Evolutionary conservation across 2,329 filamentous ascomycete species (phyloP), one percentile per base, ranked within the genome.

Genomic region (Torrubiella hemipterigena): DNA sequence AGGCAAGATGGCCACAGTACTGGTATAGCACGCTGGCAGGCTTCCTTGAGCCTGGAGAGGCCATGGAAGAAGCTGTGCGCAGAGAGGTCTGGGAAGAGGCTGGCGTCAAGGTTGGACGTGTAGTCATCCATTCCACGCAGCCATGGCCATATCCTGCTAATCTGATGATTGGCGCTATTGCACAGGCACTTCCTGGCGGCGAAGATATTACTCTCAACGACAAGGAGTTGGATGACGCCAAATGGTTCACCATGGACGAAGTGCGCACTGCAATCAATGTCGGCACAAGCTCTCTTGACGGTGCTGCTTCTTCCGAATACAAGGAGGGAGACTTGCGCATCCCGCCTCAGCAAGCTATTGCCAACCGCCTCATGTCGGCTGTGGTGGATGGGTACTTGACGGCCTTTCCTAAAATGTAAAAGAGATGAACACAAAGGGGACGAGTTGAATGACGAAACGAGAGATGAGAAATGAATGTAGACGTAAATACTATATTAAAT

Each of bases 21-120:
- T 94, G 81, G 83, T 95, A 89, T 64, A 84, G 76, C 45, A 93
- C 87, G 0, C 73, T 98, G 9, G 83, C 83, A 3, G 84, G 84
- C 1, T 93, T 93, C 56, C 73, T 87, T 35, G 84, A 93, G 56
- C 83, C 83, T 0, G 83, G 79, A 2, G 84, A 93, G 61, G 84
- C 78, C 2, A 74, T 91, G 34, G 84, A 93, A 54, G 83, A 91
- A 54, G 81, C 83, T 1, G 82, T 89, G 5, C 69, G 83, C 2
- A 69, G 84, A 33, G 84, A 93, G 58, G 81, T 87, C 3, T 87
- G 82, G 80, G 84, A 93, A 52, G 84, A 93, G 56, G 75, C 77
- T 23, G 84, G 84, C 12, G 82, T 91, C 19, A 62, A 60, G 6
- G 71, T 89, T 9, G 83, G 81, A 17, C 67, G 82, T 2, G 84